Conservation (phyloP, 108 stramenopile genomes). For the Parmales sp. region DNA sequence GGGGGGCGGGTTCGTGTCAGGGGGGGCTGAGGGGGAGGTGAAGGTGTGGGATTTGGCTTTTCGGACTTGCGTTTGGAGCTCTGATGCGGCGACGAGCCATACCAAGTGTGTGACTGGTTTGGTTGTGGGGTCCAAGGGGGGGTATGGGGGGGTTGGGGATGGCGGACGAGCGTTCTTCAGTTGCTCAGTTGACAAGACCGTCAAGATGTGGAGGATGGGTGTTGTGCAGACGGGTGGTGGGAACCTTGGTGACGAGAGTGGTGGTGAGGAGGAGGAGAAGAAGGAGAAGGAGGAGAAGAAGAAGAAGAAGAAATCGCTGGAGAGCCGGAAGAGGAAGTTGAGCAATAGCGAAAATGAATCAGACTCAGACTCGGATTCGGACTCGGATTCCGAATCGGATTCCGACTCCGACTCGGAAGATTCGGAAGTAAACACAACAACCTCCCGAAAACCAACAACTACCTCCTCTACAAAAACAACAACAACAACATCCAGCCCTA, state of each 20-base stretch:
- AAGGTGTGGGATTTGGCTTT: slow-evolving; percentile 87
- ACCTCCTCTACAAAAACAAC: background rate
- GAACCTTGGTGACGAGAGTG: too few species aligned
- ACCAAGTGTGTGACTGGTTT: slow-evolving; percentile 50
- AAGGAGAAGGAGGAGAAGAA: slow-evolving; percentile 7
- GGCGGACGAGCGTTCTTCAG: slow-evolving; percentile 74
- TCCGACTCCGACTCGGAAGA: background rate
- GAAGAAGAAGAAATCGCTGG: slow-evolving; percentile 8
- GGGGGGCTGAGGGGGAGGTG: slow-evolving; percentile 85
- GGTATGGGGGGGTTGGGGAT: too few species aligned
- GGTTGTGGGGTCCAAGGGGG: slow-evolving; percentile 52
- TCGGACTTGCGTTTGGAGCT: slow-evolving; percentile 57
- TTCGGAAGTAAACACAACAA: background rate
- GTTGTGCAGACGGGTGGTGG: slow-evolving; percentile 18
- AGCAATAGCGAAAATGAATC: background rate
- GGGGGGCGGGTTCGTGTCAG: slow-evolving; percentile 78
- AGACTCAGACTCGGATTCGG: background rate
- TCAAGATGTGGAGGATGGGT: slow-evolving; percentile 55
- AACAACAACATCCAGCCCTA: background rate
- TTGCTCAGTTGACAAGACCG: slow-evolving; percentile 78
- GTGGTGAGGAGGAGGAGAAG: slow-evolving; percentile 19
- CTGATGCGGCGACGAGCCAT: slow-evolving; percentile 69
- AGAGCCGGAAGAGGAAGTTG: background rate
- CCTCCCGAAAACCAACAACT: background rate
- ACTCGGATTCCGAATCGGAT: background rate